phyloP scores from a whole-genome alignment of 2,329 filamentous ascomycete species.

The Neofusicoccum parvum region DNA sequence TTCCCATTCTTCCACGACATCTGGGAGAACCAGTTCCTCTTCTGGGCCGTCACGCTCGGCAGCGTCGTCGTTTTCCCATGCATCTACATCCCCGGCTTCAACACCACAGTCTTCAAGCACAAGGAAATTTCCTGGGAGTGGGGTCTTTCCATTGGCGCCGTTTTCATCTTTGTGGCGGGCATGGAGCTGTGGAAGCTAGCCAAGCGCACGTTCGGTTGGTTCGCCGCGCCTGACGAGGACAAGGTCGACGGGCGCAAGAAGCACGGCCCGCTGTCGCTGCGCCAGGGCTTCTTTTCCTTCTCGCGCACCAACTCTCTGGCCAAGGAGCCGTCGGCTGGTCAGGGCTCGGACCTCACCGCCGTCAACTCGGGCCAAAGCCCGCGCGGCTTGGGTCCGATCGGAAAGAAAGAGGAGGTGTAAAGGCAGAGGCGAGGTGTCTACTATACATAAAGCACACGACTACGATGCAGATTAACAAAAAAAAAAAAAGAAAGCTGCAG shows the following conservation, averaged over 20 bases:
- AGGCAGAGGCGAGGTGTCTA: too few relatives aligned
- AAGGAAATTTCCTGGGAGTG: slow-evolving; percentile 30
- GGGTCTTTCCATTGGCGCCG: slow-evolving; percentile 25
- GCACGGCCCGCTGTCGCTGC: slow-evolving; percentile 19
- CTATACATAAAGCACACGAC: not conserved
- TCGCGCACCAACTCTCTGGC: slow-evolving; percentile 23
- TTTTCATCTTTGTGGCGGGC: slow-evolving; percentile 27
- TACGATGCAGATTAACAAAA: too few relatives aligned
- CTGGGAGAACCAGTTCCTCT: slow-evolving; percentile 46
- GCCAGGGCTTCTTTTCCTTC: slow-evolving; percentile 29
- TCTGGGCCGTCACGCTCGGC: slow-evolving; percentile 63
- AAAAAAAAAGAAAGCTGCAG: not conserved
- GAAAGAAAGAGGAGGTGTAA: slow-evolving; percentile 8
- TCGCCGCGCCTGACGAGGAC: slow-evolving; percentile 24
- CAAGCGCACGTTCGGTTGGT: slow-evolving; percentile 28
- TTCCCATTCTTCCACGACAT: slow-evolving; percentile 29
- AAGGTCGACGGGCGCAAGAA: slow-evolving; percentile 4
- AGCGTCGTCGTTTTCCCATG: slow-evolving; percentile 61
- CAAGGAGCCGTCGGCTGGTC: slow-evolving; percentile 13
- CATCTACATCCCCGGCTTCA: slow-evolving; percentile 40
- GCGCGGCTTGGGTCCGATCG: not conserved
- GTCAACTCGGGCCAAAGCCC: slow-evolving; percentile 3
- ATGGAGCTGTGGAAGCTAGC: slow-evolving; percentile 29
- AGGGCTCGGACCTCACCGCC: slow-evolving; percentile 2
- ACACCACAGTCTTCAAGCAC: slow-evolving; percentile 30